Base-by-base conservation (phyloP, 495 filamentous ascomycete genomes). In the Aspergillus leporis region DNA sequence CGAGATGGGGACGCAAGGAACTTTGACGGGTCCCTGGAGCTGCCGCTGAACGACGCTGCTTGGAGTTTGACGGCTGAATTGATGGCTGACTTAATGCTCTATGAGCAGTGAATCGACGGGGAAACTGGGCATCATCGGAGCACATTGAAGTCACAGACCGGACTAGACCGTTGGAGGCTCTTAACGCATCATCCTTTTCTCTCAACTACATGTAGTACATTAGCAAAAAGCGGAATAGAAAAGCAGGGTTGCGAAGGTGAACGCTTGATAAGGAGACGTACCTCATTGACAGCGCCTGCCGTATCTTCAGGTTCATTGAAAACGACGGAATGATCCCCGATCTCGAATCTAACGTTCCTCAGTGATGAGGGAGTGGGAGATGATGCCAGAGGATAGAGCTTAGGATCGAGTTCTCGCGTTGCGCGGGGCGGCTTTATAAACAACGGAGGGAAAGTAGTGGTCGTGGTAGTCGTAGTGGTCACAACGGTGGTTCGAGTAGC, bases 391-490 rank as follows among this genome's bases (percentile, higher is more conserved):
- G 95, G 95, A 71, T 93, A 99, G 61, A 90, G 81, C 67, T 96
- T 93, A 9, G 90, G 79, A 73, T 98, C 93, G 49, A 96, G 84
- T 49, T 89, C 84, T 43, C 81, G 73, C 16, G 92, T 77, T 22
- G 89, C 84, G 48, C 86, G 85, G 25, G 93, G 90, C 46, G 89
- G 85, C 57, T 84, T 86, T 63, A 97, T 83, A 50, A 89, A 71
- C 13, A 98, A 74, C 18, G 92, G 93, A 14, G 94, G 93, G 59
- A 94, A 93, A 5, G 85, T 86, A 34, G 91, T 88, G 21, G 94
- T 97, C 0, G 93, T 97, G 1, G 91, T 96, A 0, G 93, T 98
- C 0, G 93, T 98, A 0, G 94, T 97, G 5, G 93, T 98, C 60
- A 97, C 87, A 9, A 90, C 85, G 2, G 88, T 90, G 21, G 87